phyloP scores from a whole-genome alignment of 208 protist genomes.

The Spongospora subterranea region DNA sequence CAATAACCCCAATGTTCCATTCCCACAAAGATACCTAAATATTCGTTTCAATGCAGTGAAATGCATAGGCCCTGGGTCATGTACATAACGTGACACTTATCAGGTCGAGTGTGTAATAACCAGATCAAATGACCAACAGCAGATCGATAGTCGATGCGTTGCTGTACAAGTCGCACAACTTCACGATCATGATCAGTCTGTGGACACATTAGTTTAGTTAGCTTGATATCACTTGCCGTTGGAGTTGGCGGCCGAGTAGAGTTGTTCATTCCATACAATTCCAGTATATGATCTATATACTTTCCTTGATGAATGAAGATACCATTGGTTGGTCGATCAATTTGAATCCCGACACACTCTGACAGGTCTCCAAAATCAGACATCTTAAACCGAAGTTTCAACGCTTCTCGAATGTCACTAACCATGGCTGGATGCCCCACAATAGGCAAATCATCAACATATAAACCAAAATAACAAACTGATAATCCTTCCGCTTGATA shows the following conservation, averaged over 20 bases:
- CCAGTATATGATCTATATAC: neutral
- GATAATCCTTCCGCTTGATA: neutral
- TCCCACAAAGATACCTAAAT: neutral
- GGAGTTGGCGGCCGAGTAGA: neutral
- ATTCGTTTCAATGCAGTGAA: slow-evolving; percentile 43
- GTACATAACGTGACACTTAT: slow-evolving; percentile 29
- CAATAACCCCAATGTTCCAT: neutral
- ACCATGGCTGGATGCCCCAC: neutral
- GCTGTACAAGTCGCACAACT: neutral
- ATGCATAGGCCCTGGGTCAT: neutral
- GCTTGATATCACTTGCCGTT: neutral
- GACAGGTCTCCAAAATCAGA: slow-evolving; percentile 4
- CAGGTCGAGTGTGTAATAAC: slow-evolving; percentile 25
- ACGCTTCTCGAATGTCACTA: neutral
- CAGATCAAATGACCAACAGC: slow-evolving; percentile 34
- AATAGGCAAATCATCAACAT: slow-evolving; percentile 29
- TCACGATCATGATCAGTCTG: neutral
- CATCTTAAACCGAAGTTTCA: neutral
- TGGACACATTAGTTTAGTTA: neutral
- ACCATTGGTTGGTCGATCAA: neutral
- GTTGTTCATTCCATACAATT: neutral
- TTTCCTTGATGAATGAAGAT: neutral
- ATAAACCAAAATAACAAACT: slow-evolving; percentile 42
- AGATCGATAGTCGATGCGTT: slow-evolving; percentile 31
- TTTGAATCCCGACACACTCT: neutral